Base-by-base conservation (phyloP, 768 basidiomycete genomes). In the Hygrophoropsis aurantiaca region DNA sequence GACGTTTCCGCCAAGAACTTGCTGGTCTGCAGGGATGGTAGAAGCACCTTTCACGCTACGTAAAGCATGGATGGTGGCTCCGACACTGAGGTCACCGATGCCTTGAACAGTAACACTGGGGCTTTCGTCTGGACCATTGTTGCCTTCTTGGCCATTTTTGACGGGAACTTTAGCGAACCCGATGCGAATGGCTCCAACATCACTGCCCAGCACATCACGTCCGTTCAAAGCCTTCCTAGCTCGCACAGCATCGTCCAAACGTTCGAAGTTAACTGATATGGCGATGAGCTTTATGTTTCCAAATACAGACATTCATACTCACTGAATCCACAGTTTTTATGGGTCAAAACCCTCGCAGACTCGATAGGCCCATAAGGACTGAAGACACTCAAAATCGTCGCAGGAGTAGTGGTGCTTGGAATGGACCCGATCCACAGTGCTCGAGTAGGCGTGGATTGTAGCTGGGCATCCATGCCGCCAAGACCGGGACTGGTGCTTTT, bases 371-470 rank as follows among this genome's bases (percentile, higher is more conserved):
- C 97, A 59, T 92, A 99, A 16, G 94, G 93, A 58, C 93, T 93
- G 64, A 99, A 99, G 34, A 99, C 90, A 57, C 92, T 94, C 42
- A 97, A 69, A 54, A 99, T 89, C 2, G 92, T 94, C 2, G 90
- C 90, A 7, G 97, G 92, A 5, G 93, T 97, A 10, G 95, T 97
- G 3, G 89, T 90, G 3, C 88, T 88, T 9, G 97, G 97, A 58
- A 99, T 97, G 35, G 90, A 93, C 5, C 97, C 97, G 59, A 99
- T 90, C 95, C 97, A 99, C 18, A 98, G 77, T 2, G 95, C 95
- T 48, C 97, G 76, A 1, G 97, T 97, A 4, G 97, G 97, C 33
- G 89, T 85, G 8, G 88, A 87, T 65, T 94, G 93, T 19, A 92
- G 69, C 63, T 93, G 90, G 8, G 87, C 84, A 52, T 92, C 91